Evolutionary conservation across 192 early-diverging fungal genomes (phyloP).

Genomic region (Mortierella alpina): DNA sequence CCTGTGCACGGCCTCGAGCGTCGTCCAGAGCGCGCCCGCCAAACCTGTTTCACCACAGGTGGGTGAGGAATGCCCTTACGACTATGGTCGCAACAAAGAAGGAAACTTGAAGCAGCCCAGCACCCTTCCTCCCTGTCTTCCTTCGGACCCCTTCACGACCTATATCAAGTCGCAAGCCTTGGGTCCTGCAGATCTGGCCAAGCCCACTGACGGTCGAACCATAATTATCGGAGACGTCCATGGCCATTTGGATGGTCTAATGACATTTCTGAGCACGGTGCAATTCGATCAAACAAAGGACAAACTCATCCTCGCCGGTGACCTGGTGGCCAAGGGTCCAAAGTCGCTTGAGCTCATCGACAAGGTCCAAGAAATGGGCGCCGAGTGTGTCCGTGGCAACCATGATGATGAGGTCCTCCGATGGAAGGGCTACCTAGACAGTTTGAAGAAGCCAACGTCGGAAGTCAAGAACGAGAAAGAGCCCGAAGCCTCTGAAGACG

Average conservation of each 20-base stretch:
- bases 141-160: slow-evolving; percentile 26
- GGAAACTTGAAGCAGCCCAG: no score
- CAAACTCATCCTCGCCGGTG: slow-evolving; percentile 74
- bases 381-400: slow-evolving; percentile 76
- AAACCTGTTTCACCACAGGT: no score
- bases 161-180: slow-evolving; percentile 25
- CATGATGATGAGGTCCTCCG: slow-evolving; percentile 78
- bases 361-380: slow-evolving; percentile 58
- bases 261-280: slow-evolving; percentile 60
- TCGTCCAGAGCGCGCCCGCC: no score
- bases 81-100: no score
- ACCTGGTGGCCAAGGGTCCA: slow-evolving; percentile 74
- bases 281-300: slow-evolving; percentile 52
- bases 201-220: background rate
- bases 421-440: slow-evolving; percentile 62
- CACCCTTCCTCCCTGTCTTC: no score
- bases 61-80: no score
- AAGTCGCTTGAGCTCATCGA: slow-evolving; percentile 67
- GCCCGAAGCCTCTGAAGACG: background rate
- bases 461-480: background rate
- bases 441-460: slow-evolving; percentile 9
- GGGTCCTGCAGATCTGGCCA: background rate
- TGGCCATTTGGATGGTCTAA: slow-evolving; percentile 65
- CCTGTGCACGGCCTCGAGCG: no score
- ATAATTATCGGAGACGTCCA: slow-evolving; percentile 81